Evolutionary conservation across 306 rosid species (phyloP), one percentile per base, ranked within the genome.

Genomic region (Lablab purpureus): DNA sequence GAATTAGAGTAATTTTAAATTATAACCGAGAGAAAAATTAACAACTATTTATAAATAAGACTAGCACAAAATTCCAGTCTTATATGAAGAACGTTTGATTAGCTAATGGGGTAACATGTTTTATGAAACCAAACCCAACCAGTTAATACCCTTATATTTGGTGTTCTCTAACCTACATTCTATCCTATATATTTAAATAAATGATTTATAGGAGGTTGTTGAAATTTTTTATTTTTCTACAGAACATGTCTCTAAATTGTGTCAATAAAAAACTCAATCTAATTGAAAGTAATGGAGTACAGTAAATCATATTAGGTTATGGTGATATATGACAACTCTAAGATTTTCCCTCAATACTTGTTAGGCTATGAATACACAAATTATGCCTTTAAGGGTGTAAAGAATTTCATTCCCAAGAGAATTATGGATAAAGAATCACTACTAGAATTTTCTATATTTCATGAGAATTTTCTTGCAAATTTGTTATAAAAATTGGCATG

Each of bases 11-110:
- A 28, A 43, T 47, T 69, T n/a, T 43, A 32, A 54, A 58, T 40
- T 56, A 52, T 49, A 50, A 23, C 49, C 7, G 7, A 23, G 14
- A 1, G 22, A 80, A 66, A 68, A 41, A 23, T 46, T 64, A 46
- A 45, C 76, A 67, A 47, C 14, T 46, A 55, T 21, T 13, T 64
- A 4, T 45, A n/a, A 43, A 6, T 46, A 14, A 43, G 30, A 19
- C 7, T 83, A 27, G 93, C 92, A 41, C 99, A 96, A 80, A 95
- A 95, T 80, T 95, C 96, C 85, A 93, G 22, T 71, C 99, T 90
- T 68, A 95, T 95, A 79, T 95, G 99, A 80, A 98, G 99, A 82
- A 95, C 99, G 21, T 95, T 95, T 5, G 99, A 30, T 30, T n/a
- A n/a, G n/a, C n/a, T n/a, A n/a, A 30, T 30, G 2, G 34, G 34